Conservation (phyloP, 2,329 filamentous ascomycete species). For the Microdochium paspali region DNA sequence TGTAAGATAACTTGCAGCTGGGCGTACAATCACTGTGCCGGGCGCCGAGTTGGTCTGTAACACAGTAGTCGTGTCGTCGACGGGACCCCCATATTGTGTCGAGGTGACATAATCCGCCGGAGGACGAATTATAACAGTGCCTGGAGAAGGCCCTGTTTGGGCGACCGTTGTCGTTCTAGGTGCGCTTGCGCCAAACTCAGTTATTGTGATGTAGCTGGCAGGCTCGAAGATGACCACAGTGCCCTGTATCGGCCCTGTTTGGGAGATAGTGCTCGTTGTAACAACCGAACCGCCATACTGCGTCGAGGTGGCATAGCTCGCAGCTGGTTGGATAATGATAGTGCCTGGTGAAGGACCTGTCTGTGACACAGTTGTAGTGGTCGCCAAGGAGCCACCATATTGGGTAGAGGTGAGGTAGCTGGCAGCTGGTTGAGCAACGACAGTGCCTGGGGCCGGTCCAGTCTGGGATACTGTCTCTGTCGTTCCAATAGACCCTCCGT, state of each 20-base stretch:
- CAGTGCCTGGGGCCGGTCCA: neutral
- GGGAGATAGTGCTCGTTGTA: conserved; percentile 1
- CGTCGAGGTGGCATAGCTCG: neutral
- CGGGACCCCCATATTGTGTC: neutral
- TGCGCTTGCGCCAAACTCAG: neutral
- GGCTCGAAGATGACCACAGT: neutral
- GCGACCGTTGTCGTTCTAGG: neutral
- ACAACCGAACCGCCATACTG: neutral
- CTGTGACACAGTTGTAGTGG: neutral
- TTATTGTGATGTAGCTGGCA: neutral
- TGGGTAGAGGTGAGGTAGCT: neutral
- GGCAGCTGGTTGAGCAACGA: neutral
- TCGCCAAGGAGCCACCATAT: neutral
- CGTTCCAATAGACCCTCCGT: neutral
- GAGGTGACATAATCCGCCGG: neutral
- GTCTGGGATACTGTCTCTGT: neutral
- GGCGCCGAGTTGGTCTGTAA: neutral
- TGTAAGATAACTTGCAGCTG: neutral
- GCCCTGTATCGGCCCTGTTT: neutral
- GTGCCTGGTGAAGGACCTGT: neutral
- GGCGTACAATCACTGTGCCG: neutral
- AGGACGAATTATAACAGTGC: neutral
- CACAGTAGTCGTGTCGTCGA: neutral
- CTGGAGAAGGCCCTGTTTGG: neutral
- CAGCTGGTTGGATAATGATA: neutral